Evolutionary conservation across 108 stramenopile genomes (phyloP), one percentile per base, ranked within the genome.

Genomic region (Cyclotella sp.): DNA sequence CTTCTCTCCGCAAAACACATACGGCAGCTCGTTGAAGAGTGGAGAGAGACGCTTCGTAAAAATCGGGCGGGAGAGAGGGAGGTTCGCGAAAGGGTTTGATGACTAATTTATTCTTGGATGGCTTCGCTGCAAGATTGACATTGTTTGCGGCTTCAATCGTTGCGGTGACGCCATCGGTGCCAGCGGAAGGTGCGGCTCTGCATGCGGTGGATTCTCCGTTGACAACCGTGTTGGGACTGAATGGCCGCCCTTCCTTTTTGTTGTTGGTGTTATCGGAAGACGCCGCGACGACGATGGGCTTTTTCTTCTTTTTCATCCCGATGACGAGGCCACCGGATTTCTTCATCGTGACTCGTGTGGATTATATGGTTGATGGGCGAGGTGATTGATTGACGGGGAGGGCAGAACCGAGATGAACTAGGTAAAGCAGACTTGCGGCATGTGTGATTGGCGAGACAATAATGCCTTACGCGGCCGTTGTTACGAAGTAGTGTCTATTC

Each of bases 81-180:
- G 94, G 94, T 55, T 88, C 90, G 21, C 73, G 47, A 66, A 88
- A 95, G 21, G 91, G 89, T 63, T 88, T 89, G 76, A 95, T 95
- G 63, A 84, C 81, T 49, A 94, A 87, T 24, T 46, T 64, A 19
- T 64, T 41, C 22, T 46, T 64, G 19, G 63, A 64, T 34, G 34
- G 34, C 34, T 34, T 34, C 34, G 34, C 2, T 34, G 34, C 34
- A 2, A 6, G 4, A 3, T 3, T 3, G 49, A 51, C 19, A 2
- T 47, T 22, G 43, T 1, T 9, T 27, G 19, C 3, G 9, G n/a
- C 13, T 7, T 3, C 19, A 39, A 7, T 62, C 18, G 29, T 40
- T 34, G 12, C 18, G 40, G 4, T 46, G 65, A 3, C 39, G 12
- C 28, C 29, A 19, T 49, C 18, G 34, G 68, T 12, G 44, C 8